Conservation (phyloP, 1,284 basidiomycete species). For the Apiotrichum domesticum region DNA sequence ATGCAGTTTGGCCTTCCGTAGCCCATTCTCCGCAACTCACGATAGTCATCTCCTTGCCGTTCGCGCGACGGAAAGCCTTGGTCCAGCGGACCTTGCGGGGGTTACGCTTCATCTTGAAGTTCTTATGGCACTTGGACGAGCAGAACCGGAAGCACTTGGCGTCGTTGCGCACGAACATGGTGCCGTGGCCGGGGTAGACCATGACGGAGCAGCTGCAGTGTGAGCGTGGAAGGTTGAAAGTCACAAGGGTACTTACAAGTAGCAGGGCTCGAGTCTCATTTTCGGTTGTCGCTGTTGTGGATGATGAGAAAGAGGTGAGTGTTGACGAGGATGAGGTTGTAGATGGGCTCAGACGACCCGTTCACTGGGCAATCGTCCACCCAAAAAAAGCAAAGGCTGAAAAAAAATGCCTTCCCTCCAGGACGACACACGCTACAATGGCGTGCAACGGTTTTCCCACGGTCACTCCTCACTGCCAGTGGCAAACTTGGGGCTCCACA, state of each 20-base stretch:
- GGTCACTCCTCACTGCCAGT: too few species aligned
- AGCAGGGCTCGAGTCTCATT: constrained; percentile 80
- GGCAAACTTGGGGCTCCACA: too few species aligned
- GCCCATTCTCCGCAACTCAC: constrained; percentile 51
- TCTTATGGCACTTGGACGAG: constrained; percentile 97
- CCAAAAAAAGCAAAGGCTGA: too few species aligned
- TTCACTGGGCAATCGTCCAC: too few species aligned
- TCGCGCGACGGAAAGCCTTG: constrained; percentile 97
- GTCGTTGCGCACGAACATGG: constrained; percentile 93
- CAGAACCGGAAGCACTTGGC: constrained; percentile 95
- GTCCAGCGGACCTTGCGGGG: constrained; percentile 99
- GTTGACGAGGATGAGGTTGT: too few species aligned
- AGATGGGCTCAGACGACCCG: too few species aligned
- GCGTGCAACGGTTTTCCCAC: too few species aligned
- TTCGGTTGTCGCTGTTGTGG: constrained; percentile 7
- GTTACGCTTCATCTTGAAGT: constrained; percentile 99
- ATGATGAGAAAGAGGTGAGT: constrained; percentile 29
- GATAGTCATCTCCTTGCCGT: constrained; percentile 99
- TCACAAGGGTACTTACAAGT: constrained; percentile 50
- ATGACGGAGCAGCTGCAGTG: constrained; percentile 66
- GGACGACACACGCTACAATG: too few species aligned
- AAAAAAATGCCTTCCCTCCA: too few species aligned
- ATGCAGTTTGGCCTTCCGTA: too few species aligned
- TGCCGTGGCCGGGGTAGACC: constrained; percentile 93
- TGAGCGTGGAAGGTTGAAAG: background rate